A percentile compares a stretch with the other conserved stretches of the same genome.
phyloP scores from a whole-genome alignment of 1,284 basidiomycete species.

The Pascua sp. region DNA sequence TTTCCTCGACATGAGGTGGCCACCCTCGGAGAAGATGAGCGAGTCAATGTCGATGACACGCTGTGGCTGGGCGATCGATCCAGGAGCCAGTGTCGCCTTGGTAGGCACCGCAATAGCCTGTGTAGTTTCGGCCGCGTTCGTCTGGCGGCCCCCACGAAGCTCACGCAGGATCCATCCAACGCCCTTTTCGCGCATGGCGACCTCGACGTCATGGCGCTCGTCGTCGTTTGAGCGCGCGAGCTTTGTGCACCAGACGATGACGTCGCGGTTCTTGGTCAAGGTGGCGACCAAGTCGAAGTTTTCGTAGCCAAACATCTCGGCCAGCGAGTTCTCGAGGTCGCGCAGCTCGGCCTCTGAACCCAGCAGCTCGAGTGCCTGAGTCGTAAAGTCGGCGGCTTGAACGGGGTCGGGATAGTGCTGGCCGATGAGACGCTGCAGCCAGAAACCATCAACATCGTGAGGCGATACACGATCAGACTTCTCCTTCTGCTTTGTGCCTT shows the following conservation, averaged over 20 bases:
- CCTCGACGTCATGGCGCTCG: conserved; percentile 89
- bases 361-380: conserved; percentile 79
- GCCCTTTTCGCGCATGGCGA: conserved; percentile 96
- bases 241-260: conserved; percentile 97
- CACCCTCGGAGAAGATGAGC: conserved; percentile 94
- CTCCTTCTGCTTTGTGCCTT: conserved; percentile 35
- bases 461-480: conserved; percentile 73
- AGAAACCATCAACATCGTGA: conserved; percentile 92
- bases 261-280: conserved; percentile 92
- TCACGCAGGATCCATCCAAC: conserved; percentile 93
- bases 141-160: conserved; percentile 67
- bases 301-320: conserved; percentile 95
- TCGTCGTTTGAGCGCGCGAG: conserved; percentile 85
- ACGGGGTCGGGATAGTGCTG: conserved; percentile 90
- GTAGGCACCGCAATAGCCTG: conserved; percentile 63
- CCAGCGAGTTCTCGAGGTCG: conserved; percentile 94
- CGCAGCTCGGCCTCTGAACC: conserved; percentile 84
- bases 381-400: conserved; percentile 87
- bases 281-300: conserved; percentile 84
- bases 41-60: conserved; percentile 83
- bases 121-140: conserved; percentile 51
- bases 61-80: conserved; percentile 82
- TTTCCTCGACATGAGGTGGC: conserved; percentile 96
- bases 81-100: conserved; percentile 83
- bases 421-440: conserved; percentile 92